Percentiles rank a stretch among this genome's conserved stretches.
Conservation (phyloP, 2,329 filamentous ascomycete species). For the Aureobasidium pullulans region DNA sequence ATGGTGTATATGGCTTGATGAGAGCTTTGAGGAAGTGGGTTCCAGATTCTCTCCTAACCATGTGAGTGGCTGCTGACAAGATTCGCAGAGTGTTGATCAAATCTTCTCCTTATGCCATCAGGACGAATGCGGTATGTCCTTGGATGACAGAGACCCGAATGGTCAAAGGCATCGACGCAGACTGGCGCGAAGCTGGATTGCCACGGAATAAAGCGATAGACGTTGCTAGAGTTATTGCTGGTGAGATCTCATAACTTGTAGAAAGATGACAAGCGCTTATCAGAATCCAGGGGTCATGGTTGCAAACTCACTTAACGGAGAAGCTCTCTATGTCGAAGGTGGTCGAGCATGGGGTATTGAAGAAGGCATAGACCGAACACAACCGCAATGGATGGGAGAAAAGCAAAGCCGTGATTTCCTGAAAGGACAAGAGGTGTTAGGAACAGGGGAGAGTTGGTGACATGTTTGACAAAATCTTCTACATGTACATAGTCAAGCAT, state of each 20-base stretch:
- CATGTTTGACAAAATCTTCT: no score
- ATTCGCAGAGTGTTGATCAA: conserved; percentile 27
- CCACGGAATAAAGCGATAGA: conserved; percentile 35
- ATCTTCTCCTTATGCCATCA: conserved; percentile 23
- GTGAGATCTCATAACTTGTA: conserved; percentile 8
- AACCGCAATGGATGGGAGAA: conserved; percentile 38
- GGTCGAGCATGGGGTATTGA: conserved; percentile 39
- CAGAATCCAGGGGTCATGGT: conserved; percentile 22
- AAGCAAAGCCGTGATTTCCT: conserved; percentile 29
- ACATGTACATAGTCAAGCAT: neutral
- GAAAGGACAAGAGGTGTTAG: conserved; percentile 30
- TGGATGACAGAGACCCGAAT: conserved; percentile 38
- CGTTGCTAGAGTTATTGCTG: conserved; percentile 33
- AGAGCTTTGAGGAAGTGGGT: conserved; percentile 35
- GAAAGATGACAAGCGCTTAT: neutral
- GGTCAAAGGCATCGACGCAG: conserved; percentile 29
- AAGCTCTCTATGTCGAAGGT: conserved; percentile 37
- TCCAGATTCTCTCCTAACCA: no score
- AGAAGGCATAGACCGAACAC: conserved; percentile 33
- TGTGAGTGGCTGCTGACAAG: no score
- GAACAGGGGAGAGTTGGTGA: conserved; percentile 21
- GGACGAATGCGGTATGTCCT: conserved; percentile 39
- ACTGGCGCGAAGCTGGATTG: conserved; percentile 32
- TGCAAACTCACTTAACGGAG: conserved; percentile 32
- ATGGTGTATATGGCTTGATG: conserved; percentile 46